phyloP scores from a whole-genome alignment of 108 stramenopile genomes.

The Cyclotella distinguenda region DNA sequence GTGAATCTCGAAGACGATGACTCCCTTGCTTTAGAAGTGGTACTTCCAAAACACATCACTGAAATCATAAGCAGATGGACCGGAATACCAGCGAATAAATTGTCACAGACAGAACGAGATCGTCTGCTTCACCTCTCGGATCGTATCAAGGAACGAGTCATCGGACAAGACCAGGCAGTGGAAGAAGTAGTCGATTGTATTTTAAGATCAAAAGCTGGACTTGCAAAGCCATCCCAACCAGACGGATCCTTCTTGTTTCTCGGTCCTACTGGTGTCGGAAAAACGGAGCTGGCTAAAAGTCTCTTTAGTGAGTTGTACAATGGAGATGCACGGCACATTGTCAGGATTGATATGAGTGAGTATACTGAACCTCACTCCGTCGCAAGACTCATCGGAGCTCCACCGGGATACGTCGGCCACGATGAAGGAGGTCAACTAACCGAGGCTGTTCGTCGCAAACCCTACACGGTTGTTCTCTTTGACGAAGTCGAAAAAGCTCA shows the following conservation, averaged over 20 bases:
- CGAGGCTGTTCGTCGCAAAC: constrained; percentile 92
- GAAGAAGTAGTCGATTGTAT: constrained; percentile 71
- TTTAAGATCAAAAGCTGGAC: constrained; percentile 70
- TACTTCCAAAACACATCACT: constrained; percentile 81
- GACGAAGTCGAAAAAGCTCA: constrained; percentile 99
- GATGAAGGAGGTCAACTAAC: constrained; percentile 98
- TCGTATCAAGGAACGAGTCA: constrained; percentile 66
- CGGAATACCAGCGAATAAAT: constrained; percentile 82
- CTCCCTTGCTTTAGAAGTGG: constrained; percentile 70
- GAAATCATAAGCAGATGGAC: constrained; percentile 84
- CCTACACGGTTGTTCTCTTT: constrained; percentile 92
- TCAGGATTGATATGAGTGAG: constrained; percentile 91
- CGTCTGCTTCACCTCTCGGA: constrained; percentile 76
- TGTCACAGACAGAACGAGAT: constrained; percentile 74
- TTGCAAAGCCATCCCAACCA: constrained; percentile 57
- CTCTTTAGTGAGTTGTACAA: constrained; percentile 78
- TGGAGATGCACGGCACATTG: constrained; percentile 69
- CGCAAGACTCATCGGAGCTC: constrained; percentile 79
- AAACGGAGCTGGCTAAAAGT: constrained; percentile 82
- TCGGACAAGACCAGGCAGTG: constrained; percentile 86
- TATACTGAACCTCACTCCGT: constrained; percentile 90
- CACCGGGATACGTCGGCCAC: constrained; percentile 93
- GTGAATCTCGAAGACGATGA: constrained; percentile 52
- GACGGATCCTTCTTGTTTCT: constrained; percentile 78
- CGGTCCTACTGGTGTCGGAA: constrained; percentile 87